Percentiles rank a stretch among this genome's conserved stretches.
phyloP scores from a whole-genome alignment of 768 basidiomycete genomes.

The Podaxis sp. region DNA sequence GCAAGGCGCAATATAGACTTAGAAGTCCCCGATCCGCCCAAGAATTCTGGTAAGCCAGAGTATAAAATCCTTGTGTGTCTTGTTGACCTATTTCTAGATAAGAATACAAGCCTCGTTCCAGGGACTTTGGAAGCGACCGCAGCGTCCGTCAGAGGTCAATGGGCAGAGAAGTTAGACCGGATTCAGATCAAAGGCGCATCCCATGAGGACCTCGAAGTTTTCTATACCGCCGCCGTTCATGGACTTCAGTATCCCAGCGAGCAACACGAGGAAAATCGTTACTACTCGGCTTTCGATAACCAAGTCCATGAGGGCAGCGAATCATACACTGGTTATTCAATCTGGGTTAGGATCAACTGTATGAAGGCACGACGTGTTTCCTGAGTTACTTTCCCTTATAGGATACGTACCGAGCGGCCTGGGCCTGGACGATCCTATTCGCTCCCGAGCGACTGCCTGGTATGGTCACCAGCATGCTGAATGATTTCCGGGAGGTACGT shows the following conservation, averaged over 20 bases:
- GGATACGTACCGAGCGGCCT: constrained; percentile 78
- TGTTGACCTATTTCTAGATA: not conserved
- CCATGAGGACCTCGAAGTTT: constrained; percentile 31
- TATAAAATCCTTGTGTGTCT: not conserved
- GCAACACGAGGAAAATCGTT: constrained; percentile 59
- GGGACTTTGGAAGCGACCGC: constrained; percentile 52
- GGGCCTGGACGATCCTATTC: constrained; percentile 76
- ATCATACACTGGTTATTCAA: constrained; percentile 79
- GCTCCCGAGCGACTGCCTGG: constrained; percentile 73
- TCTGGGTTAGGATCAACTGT: constrained; percentile 51
- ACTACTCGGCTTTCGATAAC: constrained; percentile 80
- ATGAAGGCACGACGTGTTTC: not conserved
- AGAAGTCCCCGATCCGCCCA: constrained; percentile 26
- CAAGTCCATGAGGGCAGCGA: constrained; percentile 52
- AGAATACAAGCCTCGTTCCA: not conserved
- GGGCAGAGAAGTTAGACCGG: constrained; percentile 58
- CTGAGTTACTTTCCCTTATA: constrained; percentile 1
- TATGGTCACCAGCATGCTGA: constrained; percentile 79
- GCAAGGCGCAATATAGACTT: constrained; percentile 50
- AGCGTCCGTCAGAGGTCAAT: constrained; percentile 43
- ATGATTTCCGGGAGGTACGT: constrained; percentile 59
- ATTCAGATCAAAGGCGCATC: constrained; percentile 36
- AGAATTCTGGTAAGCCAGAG: not conserved
- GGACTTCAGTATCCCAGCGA: constrained; percentile 78
- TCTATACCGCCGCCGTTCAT: constrained; percentile 66